phyloP scores from a whole-genome alignment of 139 green algal species.

The Volvox africanus region DNA sequence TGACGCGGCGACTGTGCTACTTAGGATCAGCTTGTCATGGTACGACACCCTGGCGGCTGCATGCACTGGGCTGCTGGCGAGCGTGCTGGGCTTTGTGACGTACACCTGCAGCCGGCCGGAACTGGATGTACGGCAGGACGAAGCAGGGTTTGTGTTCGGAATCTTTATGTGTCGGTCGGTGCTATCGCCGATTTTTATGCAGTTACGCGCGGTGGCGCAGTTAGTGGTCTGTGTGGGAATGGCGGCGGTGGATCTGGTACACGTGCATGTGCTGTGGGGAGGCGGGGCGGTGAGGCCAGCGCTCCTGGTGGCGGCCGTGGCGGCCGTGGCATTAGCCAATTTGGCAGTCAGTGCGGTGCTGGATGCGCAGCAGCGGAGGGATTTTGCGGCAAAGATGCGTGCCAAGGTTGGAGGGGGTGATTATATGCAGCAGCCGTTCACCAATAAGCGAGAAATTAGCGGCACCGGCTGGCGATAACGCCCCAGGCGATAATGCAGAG shows the following conservation, averaged over 20 bases:
- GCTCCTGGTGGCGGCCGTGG: background rate
- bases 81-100: slow-evolving; percentile 27
- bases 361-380: background rate
- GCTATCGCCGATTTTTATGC: background rate
- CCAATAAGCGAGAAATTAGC: no score
- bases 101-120: slow-evolving; percentile 37
- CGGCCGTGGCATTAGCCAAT: background rate
- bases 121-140: slow-evolving; percentile 30
- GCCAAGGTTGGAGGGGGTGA: no score
- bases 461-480: no score
- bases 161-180: background rate
- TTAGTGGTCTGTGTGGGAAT: background rate
- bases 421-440: no score
- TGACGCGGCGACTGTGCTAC: background rate
- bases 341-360: background rate
- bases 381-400: background rate
- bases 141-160: background rate
- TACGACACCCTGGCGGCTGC: slow-evolving; percentile 32
- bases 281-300: background rate
- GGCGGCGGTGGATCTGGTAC: slow-evolving; percentile 21
- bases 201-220: background rate
- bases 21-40: background rate
- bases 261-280: slow-evolving; percentile 32
- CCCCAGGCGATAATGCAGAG: no score
- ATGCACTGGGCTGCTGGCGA: slow-evolving; percentile 19